These are phyloP conservation scores for Suillus subalutaceus DNA, from an alignment of 768 basidiomycete genomes.

Conservation along the genomic window DNA sequence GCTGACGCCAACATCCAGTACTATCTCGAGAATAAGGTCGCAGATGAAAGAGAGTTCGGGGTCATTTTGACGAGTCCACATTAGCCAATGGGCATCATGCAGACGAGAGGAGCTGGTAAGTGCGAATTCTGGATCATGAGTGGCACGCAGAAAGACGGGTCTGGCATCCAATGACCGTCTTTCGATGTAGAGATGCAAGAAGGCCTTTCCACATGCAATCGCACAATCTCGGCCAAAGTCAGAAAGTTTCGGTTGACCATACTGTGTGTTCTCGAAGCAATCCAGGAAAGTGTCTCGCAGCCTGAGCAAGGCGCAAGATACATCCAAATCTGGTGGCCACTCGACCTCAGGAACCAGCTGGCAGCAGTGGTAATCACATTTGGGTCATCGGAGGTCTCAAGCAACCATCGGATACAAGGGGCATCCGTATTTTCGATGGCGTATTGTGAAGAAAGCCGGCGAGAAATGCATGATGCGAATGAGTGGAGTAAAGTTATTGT, in stretches of 20 bases:
- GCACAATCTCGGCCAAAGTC: constrained; percentile 8
- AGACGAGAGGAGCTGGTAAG: constrained; percentile 4
- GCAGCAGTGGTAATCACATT: constrained; percentile 16
- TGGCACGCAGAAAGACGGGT: neutral
- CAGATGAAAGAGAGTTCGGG: constrained; percentile 13
- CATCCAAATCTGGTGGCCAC: constrained; percentile 18
- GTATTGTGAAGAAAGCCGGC: neutral
- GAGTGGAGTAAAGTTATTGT: constrained; percentile 1
- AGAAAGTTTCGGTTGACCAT: constrained; percentile 3
- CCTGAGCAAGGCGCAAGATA: constrained; percentile 13
- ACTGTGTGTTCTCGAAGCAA: constrained; percentile 11
- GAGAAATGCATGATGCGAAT: neutral
- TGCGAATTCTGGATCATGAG: constrained; percentile 2
- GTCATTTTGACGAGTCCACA: constrained; percentile 7
- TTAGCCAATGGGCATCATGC: constrained; percentile 11
- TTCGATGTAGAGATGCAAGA: constrained; percentile 10
- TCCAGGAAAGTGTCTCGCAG: constrained; percentile 13
- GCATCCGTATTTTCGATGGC: constrained; percentile 7
- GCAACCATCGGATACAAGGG: constrained; percentile 13
- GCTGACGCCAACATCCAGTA: constrained; percentile 7
- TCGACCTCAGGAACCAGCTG: constrained; percentile 20
- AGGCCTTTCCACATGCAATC: constrained; percentile 14
- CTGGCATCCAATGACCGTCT: constrained; percentile 8
- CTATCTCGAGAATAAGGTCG: constrained; percentile 3
- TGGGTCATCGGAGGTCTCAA: constrained; percentile 13